Base-by-base conservation (phyloP, 2,329 filamentous ascomycete species). In the Hypoxylon sp. region DNA sequence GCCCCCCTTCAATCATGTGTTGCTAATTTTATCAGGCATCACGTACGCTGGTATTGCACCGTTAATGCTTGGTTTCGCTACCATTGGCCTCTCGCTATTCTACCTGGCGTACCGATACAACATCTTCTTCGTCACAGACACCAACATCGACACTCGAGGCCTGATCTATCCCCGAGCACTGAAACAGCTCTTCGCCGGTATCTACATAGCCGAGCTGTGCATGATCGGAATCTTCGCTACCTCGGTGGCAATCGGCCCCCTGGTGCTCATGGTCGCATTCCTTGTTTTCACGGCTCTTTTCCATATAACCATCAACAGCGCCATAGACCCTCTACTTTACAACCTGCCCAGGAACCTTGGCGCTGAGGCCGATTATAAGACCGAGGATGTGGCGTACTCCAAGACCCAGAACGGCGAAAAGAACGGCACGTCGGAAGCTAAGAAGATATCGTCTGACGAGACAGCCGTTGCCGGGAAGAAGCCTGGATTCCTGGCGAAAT, bases 51-150 rank as follows among this genome's bases (percentile, higher is more conserved):
- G 88, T 62, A 96, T 97, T 67, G 91, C 92, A 2, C 94, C 93
- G 0, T 78, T 97, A 9, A 88, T 97, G 50, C 81, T 97, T 46
- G 85, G 88, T 4, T 97, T 97, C 69, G 91, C 91, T 1, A 87
- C 88, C 1, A 81, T 91, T 33, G 92, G 91, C 23, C 83, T 97
- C 57, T 85, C 82, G 18, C 79, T 95, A 37, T 93, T 97, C 75
- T 96, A 96, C 72, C 79, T 94, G 48, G 90, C 92, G 43, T 97
- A 92, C 81, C 86, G 90, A 15, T 97, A 98, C 81, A 96, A 97
- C 71, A 77, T 98, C 52, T 82, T 97, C 46, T 97, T 91, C 73
- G 92, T 97, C 29, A 89, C 88, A 47, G 90, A 96, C 71, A 86
- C 90, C 7, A 78, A 85, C 57, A 88, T 96, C 69, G 92, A 97